Percentiles rank a stretch among this genome's conserved stretches.
phyloP scores from a whole-genome alignment of 176 grass and related monocot genomes.

The Carex parvula region DNA sequence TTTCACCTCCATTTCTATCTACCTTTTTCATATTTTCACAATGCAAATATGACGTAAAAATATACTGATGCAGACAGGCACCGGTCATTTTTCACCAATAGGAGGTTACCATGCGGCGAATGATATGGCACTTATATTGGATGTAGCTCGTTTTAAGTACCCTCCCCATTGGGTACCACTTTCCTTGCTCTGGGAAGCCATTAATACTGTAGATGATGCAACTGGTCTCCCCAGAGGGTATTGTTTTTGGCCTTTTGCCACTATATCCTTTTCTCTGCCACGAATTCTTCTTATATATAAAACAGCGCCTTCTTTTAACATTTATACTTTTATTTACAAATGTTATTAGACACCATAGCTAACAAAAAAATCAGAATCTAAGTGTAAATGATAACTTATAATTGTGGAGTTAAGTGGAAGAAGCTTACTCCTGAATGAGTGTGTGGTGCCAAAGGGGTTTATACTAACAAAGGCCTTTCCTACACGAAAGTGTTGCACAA shows the following conservation, averaged over 20 bases:
- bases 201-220: conserved; percentile 75
- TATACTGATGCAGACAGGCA: conserved; percentile 53
- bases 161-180: conserved; percentile 90
- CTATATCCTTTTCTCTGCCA: not conserved
- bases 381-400: not conserved
- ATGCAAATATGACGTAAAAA: not conserved
- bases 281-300: not conserved
- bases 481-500: not conserved
- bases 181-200: conserved; percentile 87
- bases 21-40: not conserved
- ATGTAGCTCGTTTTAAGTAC: conserved; percentile 94
- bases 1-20: not conserved
- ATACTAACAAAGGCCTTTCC: not conserved
- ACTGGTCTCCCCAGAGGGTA: conserved; percentile 73
- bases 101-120: conserved; percentile 69
- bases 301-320: not conserved
- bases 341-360: not conserved
- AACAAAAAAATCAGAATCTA: not conserved
- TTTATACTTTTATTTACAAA: not conserved
- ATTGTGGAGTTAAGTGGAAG: not conserved
- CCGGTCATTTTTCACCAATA: conserved; percentile 91
- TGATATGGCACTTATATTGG: conserved; percentile 87
- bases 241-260: not conserved
- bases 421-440: not conserved
- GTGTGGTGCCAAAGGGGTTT: not conserved